Percentiles rank a stretch among this genome's conserved stretches.
Evolutionary conservation across 768 basidiomycete species (phyloP).

Genomic region (Mycena maculata): DNA sequence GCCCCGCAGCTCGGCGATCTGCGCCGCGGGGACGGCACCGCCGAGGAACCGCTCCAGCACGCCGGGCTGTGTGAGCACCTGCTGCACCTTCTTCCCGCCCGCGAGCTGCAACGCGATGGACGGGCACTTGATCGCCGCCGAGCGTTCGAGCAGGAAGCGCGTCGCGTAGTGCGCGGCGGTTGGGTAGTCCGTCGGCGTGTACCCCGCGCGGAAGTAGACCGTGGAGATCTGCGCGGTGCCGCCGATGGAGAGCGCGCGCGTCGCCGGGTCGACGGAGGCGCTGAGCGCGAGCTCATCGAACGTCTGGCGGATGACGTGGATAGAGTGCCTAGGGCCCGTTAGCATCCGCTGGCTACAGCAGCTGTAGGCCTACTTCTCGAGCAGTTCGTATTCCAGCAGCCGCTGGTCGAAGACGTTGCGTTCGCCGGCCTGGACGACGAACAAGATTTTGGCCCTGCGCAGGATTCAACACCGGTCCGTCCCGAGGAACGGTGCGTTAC

Average conservation of each 20-base stretch:
- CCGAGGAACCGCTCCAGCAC: conserved; percentile 79
- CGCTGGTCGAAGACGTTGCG: conserved; percentile 96
- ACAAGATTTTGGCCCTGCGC: conserved; percentile 69
- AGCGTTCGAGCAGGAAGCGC: conserved; percentile 83
- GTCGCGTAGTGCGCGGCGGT: conserved; percentile 72
- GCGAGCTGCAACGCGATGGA: conserved; percentile 93
- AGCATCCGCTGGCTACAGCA: background rate
- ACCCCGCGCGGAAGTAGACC: conserved; percentile 93
- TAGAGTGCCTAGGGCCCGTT: conserved; percentile 65
- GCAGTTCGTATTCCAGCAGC: conserved; percentile 86
- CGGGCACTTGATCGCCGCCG: conserved; percentile 92
- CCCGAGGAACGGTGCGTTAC: conserved; percentile 48
- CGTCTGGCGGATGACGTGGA: conserved; percentile 81
- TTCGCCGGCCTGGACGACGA: conserved; percentile 91
- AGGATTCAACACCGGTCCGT: background rate
- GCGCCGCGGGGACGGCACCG: conserved; percentile 46
- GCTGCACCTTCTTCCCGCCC: conserved; percentile 95
- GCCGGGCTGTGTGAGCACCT: conserved; percentile 80
- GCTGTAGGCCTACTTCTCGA: conserved; percentile 69
- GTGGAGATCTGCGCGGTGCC: conserved; percentile 78
- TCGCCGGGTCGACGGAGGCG: conserved; percentile 64
- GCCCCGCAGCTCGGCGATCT: conserved; percentile 66
- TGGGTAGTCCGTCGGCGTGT: conserved; percentile 85
- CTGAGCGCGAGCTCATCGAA: conserved; percentile 72
- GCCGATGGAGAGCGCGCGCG: conserved; percentile 56